A percentile compares a stretch with the other conserved stretches of the same genome.
Conservation (phyloP, 805 yeast genomes). For the Lachancea cidri region DNA sequence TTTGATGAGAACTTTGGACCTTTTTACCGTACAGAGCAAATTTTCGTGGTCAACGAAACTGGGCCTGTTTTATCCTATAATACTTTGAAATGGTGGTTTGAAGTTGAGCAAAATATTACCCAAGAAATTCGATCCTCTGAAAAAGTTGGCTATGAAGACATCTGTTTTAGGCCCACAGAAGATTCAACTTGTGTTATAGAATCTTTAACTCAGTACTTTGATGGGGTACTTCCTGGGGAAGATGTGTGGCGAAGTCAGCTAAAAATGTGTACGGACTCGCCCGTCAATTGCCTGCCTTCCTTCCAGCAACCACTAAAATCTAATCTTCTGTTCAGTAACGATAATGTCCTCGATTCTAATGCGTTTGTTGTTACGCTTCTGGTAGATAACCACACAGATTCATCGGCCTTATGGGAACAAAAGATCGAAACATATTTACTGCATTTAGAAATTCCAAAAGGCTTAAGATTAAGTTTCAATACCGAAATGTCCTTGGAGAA, state of each 20-base stretch:
- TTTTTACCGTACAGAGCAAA: constrained; percentile 83
- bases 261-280: constrained; percentile 62
- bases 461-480: constrained; percentile 63
- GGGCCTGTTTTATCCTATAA: constrained; percentile 68
- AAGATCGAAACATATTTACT: constrained; percentile 52
- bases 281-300: constrained; percentile 83
- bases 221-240: constrained; percentile 50
- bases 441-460: constrained; percentile 48
- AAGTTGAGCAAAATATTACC: constrained; percentile 56
- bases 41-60: constrained; percentile 63
- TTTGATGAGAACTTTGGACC: constrained; percentile 86
- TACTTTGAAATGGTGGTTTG: constrained; percentile 82
- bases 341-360: constrained; percentile 50
- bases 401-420: constrained; percentile 61
- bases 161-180: constrained; percentile 81
- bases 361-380: constrained; percentile 78
- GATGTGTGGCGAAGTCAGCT: constrained; percentile 50
- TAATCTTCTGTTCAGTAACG: constrained; percentile 62
- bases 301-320: constrained; percentile 87
- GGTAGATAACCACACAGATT: constrained; percentile 47
- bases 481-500: constrained; percentile 82
- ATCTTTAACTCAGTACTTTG: constrained; percentile 84
- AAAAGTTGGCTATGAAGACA: constrained; percentile 44
- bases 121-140: constrained; percentile 29
- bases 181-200: constrained; percentile 74